Percentiles rank a stretch among this genome's conserved stretches.
Conservation (phyloP, 164 flowering plant genomes). For the Magnolia officinalis region DNA sequence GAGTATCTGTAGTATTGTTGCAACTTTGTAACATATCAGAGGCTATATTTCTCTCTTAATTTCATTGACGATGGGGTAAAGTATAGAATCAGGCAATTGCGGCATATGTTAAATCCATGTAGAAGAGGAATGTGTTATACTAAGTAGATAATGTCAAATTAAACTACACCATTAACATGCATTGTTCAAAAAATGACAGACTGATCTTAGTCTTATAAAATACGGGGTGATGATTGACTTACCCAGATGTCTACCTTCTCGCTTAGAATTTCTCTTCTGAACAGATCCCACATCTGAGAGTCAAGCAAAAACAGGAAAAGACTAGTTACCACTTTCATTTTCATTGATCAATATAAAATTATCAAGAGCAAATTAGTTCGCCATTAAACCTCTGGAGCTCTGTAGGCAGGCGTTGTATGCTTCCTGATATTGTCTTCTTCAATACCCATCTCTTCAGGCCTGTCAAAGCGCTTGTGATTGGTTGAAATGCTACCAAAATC, state of each 20-base stretch:
- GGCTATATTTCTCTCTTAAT: too few species aligned
- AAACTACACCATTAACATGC: too few species aligned
- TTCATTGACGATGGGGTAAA: too few species aligned
- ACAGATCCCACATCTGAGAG: constrained; percentile 95
- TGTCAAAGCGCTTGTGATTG: constrained; percentile 91
- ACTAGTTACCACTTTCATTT: constrained; percentile 21
- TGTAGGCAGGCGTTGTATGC: constrained; percentile 95
- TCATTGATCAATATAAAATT: constrained; percentile 7
- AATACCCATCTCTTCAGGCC: constrained; percentile 97
- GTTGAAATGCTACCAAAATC: constrained; percentile 98
- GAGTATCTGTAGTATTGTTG: not conserved
- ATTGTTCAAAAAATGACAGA: too few species aligned
- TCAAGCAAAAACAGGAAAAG: constrained; percentile 17
- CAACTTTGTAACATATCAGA: not conserved
- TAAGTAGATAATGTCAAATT: too few species aligned
- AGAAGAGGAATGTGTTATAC: too few species aligned
- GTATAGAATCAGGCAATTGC: too few species aligned
- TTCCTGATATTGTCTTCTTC: constrained; percentile 98
- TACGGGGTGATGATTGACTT: constrained; percentile 29
- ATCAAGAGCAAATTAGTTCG: constrained; percentile 4
- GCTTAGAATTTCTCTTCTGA: constrained; percentile 73
- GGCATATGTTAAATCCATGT: too few species aligned
- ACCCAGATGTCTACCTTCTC: constrained; percentile 99
- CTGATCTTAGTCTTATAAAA: not conserved
- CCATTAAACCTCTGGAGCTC: constrained; percentile 89